Conservation (phyloP, 148 eudicot genomes). For the Chenopodium formosanum region DNA sequence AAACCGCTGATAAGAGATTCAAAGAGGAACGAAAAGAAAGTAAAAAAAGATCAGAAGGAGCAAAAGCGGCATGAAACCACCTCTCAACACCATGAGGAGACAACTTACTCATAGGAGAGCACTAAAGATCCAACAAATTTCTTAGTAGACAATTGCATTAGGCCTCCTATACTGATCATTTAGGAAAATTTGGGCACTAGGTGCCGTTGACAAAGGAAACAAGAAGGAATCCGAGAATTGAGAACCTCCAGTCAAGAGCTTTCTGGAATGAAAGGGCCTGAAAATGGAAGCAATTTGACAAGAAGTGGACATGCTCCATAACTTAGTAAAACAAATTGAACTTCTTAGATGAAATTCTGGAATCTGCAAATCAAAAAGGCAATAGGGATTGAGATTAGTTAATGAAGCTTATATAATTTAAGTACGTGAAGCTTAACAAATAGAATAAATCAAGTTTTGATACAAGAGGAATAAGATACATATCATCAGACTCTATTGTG, state of each 20-base stretch:
- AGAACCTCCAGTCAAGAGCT: slow-evolving; percentile 89
- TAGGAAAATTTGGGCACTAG: slow-evolving; percentile 49
- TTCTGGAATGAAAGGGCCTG: slow-evolving; percentile 53
- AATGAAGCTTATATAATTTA: neutral
- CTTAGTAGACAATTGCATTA: slow-evolving; percentile 59
- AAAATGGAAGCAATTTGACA: slow-evolving; percentile 58
- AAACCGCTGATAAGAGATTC: slow-evolving; percentile 32
- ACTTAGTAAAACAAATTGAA: slow-evolving; percentile 38
- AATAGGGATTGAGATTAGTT: neutral
- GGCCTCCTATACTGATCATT: slow-evolving; percentile 56
- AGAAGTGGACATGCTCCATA: slow-evolving; percentile 74
- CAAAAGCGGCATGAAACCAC: neutral
- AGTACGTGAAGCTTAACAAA: neutral
- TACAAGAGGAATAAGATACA: neutral
- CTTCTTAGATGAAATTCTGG: slow-evolving; percentile 39
- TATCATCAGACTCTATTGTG: neutral
- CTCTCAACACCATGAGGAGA: neutral
- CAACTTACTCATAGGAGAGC: slow-evolving; percentile 65
- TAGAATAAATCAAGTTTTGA: neutral
- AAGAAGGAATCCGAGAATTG: slow-evolving; percentile 63
- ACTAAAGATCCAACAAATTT: slow-evolving; percentile 52
- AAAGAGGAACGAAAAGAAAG: neutral
- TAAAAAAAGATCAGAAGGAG: slow-evolving; percentile 1
- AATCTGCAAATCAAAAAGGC: slow-evolving; percentile 44
- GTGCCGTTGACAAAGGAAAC: slow-evolving; percentile 91